Base-by-base conservation (phyloP, 345 rosid species). In the Combretum micranthum region DNA sequence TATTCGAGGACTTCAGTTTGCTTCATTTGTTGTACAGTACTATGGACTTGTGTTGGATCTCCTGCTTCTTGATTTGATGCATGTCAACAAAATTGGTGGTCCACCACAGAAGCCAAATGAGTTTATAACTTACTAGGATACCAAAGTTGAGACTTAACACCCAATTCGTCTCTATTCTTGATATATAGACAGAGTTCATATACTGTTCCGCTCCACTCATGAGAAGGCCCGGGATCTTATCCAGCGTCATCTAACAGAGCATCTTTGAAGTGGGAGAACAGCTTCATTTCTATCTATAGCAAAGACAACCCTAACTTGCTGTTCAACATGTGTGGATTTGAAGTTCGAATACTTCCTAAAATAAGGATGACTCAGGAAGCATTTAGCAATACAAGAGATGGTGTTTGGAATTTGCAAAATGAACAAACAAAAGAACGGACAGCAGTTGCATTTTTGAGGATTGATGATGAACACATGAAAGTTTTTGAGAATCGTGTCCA, bases 321-420 rank as follows among this genome's bases (percentile, higher is more conserved):
- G 50, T 94, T 94, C 74, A 94, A 97, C 99, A 94, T 94, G 99
- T 90, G 83, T 70, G 99, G 99, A 21, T 94, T 87, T 71, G 99
- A 94, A 74, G 87, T 94, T 43, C 92, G 99, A 13, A 83, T 94
- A 70, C 90, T 87, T 68, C 99, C 99, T 13, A 94, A 94, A 74
- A 90, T 87, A 60, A 90, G 97, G 74, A 94, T 90, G 97, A 94
- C 97, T n/a, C 99, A 85, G 60, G 99, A 94, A 71, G 97, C 99
- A 10, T 94, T 94, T 67, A 94, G 97, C 80, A 90, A 85, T 68
- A 87, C 99, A 14, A 83, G 72, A 69, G 99, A 94, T 67, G 99
- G 99, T 44, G 99, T 94, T 42, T 94, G 99, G 99, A 90, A 94
- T 72, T 68, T 94, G 82, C 97, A 94, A 76, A 94, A 94, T 79